Evolutionary conservation across 2,329 filamentous ascomycete genomes (phyloP), one percentile per base, ranked within the genome.

Genomic region (Fusarium oxysporum): DNA sequence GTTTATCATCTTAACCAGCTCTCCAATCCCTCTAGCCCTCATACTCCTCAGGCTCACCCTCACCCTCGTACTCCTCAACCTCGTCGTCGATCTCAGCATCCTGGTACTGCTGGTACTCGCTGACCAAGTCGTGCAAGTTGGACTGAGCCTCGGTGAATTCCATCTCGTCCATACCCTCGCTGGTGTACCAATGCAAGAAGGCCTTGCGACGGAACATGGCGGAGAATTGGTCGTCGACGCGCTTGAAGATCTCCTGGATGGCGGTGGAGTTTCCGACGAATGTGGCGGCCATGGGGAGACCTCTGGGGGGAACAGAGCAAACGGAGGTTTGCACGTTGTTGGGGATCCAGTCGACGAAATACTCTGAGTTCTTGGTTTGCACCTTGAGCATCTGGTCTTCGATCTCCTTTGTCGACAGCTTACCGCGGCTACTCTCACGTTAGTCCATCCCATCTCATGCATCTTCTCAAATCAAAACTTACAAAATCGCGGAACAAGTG

Each of bases 171-270:
- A 99, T 99, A 88, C 96, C 96, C 91, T 99, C 96, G 83, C 95
- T 95, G 91, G 96, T 99, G 89, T 98, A 99, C 96, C 96, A 99
- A 90, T 98, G 96, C 91, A 99, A 94, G 94, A 99, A 99, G 91
- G 96, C 96, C 93, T 98, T 99, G 88, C 96, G 95, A 88, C 96
- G 91, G 92, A 99, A 99, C 96, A 99, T 99, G 84, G 95, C 96
- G 87, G 93, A 95, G 92, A 99, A 99, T 89, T 98, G 96, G 86
- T 98, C 96, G 83, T 96, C 96, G 80, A 99, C 89, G 90, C 96
- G 96, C 94, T 99, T 98, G 93, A 99, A 99, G 80, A 99, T 93
- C 89, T 99, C 96, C 90, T 99, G 96, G 87, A 99, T 98, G 77
- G 96, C 96, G 79, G 96, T 99, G 74, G 95, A 98, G 92, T 99